phyloP scores from a whole-genome alignment of 176 grass and related monocot species.

The Oryza australiensis region DNA sequence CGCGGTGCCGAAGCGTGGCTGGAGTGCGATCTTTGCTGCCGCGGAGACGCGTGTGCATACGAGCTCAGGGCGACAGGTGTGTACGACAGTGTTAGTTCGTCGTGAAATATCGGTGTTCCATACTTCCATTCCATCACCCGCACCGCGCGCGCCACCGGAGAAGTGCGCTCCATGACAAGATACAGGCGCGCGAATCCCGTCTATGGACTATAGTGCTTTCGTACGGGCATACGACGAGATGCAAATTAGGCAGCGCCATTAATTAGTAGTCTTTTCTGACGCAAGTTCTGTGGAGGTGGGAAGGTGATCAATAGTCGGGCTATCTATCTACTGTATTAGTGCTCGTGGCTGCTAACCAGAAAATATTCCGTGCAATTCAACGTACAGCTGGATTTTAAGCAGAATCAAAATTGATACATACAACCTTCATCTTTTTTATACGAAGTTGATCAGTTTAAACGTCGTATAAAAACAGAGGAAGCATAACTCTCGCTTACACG shows the following conservation, averaged over 20 bases:
- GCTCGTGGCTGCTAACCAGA: too few species aligned
- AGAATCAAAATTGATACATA: too few species aligned
- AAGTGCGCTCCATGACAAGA: neutral
- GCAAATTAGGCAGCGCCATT: neutral
- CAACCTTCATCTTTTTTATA: too few species aligned
- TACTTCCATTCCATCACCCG: too few species aligned
- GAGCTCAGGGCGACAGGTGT: neutral
- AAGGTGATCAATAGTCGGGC: neutral
- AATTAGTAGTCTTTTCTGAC: neutral
- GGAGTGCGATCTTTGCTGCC: too few species aligned
- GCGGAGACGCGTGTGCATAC: neutral
- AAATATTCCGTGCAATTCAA: neutral
- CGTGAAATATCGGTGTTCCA: constrained; percentile 1
- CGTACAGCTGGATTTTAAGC: neutral
- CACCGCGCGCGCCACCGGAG: neutral
- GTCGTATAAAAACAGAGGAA: too few species aligned
- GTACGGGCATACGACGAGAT: neutral
- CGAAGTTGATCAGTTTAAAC: too few species aligned
- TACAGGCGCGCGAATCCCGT: neutral
- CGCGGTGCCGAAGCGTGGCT: neutral
- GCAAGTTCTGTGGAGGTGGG: neutral
- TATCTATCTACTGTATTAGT: too few species aligned
- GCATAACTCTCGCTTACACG: too few species aligned
- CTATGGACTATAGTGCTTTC: too few species aligned
- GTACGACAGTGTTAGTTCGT: neutral